Evolutionary conservation across 495 filamentous ascomycete species (phyloP).

Genomic region (Penicillium diatomitis): DNA sequence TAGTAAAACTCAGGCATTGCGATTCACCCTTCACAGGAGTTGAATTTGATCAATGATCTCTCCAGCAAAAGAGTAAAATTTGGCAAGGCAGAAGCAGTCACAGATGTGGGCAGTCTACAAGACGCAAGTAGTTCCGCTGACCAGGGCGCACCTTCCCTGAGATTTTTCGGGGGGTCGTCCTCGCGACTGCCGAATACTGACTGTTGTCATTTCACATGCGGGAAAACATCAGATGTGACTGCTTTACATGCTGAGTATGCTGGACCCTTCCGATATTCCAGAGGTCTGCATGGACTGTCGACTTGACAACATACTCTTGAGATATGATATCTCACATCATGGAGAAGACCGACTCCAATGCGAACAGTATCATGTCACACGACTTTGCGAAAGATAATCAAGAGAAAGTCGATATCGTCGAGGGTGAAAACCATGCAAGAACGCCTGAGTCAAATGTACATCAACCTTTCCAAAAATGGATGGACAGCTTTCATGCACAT

Average conservation of each 20-base stretch:
- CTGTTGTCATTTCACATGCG: not conserved
- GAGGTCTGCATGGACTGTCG: not conserved
- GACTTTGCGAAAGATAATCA: conserved; percentile 4
- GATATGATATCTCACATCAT: conserved; percentile 3
- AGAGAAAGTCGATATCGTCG: not conserved
- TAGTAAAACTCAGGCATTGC: not conserved
- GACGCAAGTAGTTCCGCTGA: not conserved
- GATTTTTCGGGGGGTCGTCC: not conserved
- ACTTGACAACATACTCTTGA: not conserved
- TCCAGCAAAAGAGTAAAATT: not conserved
- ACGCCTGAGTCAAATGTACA: no score
- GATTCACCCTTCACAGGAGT: not conserved
- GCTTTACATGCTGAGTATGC: not conserved
- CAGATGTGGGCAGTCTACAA: not conserved
- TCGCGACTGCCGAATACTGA: conserved; percentile 16
- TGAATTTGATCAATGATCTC: not conserved
- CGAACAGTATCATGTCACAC: not conserved
- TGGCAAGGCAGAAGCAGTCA: not conserved
- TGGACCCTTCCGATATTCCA: conserved; percentile 4
- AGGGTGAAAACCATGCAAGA: conserved; percentile 2
- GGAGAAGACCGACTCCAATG: conserved; percentile 5
- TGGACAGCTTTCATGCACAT: conserved; percentile 42
- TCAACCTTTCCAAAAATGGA: conserved; percentile 44
- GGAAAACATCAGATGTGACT: conserved; percentile 1
- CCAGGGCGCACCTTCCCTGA: not conserved